Evolutionary conservation across 148 eudicot species (phyloP).

Genomic region (Fagopyrum homotropicum): DNA sequence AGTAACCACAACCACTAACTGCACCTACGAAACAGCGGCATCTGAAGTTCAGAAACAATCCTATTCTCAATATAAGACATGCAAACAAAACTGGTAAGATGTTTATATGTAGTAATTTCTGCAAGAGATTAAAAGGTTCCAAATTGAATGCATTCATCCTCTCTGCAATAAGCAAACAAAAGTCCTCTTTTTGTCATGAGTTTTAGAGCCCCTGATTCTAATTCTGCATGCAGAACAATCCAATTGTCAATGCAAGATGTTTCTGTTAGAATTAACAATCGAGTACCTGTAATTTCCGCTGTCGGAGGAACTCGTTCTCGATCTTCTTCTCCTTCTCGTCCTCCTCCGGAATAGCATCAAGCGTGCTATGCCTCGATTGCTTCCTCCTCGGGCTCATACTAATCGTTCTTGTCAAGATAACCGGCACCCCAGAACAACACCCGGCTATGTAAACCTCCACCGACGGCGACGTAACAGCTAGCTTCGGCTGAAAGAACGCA

Average conservation of each 20-base stretch:
- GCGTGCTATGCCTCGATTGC: slow-evolving; percentile 26
- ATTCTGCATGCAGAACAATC: not conserved
- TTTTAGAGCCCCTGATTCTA: not conserved
- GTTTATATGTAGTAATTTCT: not conserved
- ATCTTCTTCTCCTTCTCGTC: slow-evolving; percentile 56
- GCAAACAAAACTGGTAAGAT: not conserved
- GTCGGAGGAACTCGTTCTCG: slow-evolving; percentile 27
- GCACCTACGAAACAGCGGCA: not conserved
- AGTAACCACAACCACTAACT: not conserved
- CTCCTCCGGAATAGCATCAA: slow-evolving; percentile 71
- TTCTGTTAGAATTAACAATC: not conserved
- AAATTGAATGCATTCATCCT: too few species aligned
- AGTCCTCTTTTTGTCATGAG: not conserved
- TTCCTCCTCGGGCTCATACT: slow-evolving; percentile 57
- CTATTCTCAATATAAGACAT: not conserved
- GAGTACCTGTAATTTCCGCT: slow-evolving; percentile 52
- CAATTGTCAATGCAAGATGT: too few species aligned
- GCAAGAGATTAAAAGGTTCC: too few species aligned
- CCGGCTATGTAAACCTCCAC: slow-evolving; percentile 93
- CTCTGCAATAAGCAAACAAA: too few species aligned
- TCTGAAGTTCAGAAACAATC: not conserved
- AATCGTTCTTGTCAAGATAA: slow-evolving; percentile 69
- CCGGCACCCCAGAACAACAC: slow-evolving; percentile 61
- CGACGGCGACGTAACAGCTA: slow-evolving; percentile 50
- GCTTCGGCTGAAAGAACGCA: slow-evolving; percentile 52